Base-by-base conservation (phyloP, 257 asterid genomes). In the Perilla frutescens region DNA sequence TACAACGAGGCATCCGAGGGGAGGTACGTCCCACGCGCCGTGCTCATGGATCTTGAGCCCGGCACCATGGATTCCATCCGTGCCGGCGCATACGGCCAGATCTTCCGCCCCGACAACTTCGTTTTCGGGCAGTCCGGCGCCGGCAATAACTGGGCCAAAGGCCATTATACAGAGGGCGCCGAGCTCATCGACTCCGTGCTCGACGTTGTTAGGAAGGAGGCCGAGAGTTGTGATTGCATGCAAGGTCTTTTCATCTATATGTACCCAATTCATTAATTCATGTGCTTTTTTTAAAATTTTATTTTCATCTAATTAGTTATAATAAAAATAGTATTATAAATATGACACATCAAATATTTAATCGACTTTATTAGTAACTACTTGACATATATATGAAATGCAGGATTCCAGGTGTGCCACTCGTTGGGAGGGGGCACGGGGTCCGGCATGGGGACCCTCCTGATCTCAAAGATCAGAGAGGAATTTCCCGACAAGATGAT, bases 361-460 rank as follows among this genome's bases (percentile, higher is more conserved):
- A 20, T 20, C 26, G 26, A 20, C 61, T 61, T 34, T 13, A 2
- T 0, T 13, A 66, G 45, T 32, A 48, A 32, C 58, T 7, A 12
- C 8, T 26, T 12, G 11, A 15, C 60, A n/a, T 55, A 2, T 1
- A 3, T 31, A 2, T 4, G 6, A 9, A 50, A 56, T 39, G 14
- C 88, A 87, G 90, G 92, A 59, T 87, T 87, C 74, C 90, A 87
- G 68, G 90, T 87, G 48, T 87, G 93, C 32, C 90, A 87, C 79
- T 87, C 93, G 32, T 84, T 87, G 44, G 93, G 93, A 71, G 93
- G 93, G 13, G 93, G 93, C 50, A 87, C 90, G 8, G 90, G 93
- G 8, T 87, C 93, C 1, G 93, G 90, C 66, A 85, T 85, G 90
- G 93, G 90, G 3, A 87, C 93, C 40, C 93, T 87, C 41, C 75